Evolutionary conservation across 495 filamentous ascomycete genomes (phyloP).

Genomic region (Cladorrhinum samala): DNA sequence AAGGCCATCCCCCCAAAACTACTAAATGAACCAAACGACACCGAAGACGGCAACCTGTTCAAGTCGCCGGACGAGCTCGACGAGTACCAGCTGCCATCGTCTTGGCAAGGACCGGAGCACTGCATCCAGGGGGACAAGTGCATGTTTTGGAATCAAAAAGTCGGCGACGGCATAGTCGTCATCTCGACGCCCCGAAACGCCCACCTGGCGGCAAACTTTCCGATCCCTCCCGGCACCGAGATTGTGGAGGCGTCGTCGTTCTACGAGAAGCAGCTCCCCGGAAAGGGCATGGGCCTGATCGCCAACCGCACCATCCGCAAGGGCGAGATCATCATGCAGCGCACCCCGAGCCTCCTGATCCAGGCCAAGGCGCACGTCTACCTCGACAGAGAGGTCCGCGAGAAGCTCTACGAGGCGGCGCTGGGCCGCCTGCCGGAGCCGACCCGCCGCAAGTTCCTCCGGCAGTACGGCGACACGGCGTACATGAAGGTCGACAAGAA

Average conservation of each 20-base stretch:
- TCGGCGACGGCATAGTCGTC: constrained; percentile 30
- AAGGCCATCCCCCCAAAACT: not conserved
- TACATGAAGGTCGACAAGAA: constrained; percentile 35
- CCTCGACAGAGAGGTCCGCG: constrained; percentile 14
- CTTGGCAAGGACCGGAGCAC: constrained; percentile 32
- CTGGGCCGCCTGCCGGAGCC: constrained; percentile 22
- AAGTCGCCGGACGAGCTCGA: not conserved
- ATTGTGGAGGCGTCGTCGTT: constrained; percentile 13
- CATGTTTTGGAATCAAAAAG: too few species aligned
- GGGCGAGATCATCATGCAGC: constrained; percentile 35
- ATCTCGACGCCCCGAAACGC: constrained; percentile 28
- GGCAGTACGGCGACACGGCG: constrained; percentile 29
- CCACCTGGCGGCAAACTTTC: constrained; percentile 16
- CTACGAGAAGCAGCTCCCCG: constrained; percentile 24
- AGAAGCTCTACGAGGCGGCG: constrained; percentile 26
- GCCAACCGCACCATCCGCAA: constrained; percentile 33
- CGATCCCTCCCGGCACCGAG: not conserved
- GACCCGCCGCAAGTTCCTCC: constrained; percentile 20
- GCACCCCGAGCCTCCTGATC: constrained; percentile 26
- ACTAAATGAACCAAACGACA: not conserved
- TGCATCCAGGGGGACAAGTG: constrained; percentile 26
- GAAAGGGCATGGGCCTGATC: constrained; percentile 36
- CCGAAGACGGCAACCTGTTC: not conserved
- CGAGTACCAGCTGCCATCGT: not conserved
- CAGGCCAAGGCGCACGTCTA: constrained; percentile 24